Percentiles rank a stretch among this genome's conserved stretches.
These are phyloP conservation scores for Combretum micranthum DNA, from an alignment of 345 rosid species.

Conservation along the genomic window DNA sequence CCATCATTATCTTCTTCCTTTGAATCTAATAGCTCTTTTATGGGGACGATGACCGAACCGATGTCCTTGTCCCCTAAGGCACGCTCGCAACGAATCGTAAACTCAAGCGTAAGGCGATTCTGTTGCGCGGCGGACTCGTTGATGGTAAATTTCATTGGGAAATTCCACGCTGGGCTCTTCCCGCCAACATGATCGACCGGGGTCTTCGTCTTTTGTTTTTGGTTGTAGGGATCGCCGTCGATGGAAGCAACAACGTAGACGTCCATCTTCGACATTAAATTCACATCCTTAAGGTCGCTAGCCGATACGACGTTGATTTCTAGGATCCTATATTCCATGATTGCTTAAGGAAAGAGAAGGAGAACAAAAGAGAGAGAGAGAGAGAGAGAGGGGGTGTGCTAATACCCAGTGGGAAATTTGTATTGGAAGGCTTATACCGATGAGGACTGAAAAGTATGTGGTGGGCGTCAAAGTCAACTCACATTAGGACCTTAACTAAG, in stretches of 20 bases:
- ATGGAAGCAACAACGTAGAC: conserved; percentile 61
- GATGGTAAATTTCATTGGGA: conserved; percentile 47
- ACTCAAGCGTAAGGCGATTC: conserved; percentile 40
- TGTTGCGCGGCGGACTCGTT: conserved; percentile 33
- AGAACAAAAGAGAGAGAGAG: background rate
- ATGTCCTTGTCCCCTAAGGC: conserved; percentile 57
- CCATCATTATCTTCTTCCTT: conserved; percentile 10
- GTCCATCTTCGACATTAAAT: conserved; percentile 70
- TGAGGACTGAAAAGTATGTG: too few species aligned
- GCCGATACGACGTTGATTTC: conserved; percentile 70
- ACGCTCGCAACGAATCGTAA: conserved; percentile 66
- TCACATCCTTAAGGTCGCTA: conserved; percentile 58
- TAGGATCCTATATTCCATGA: conserved; percentile 48
- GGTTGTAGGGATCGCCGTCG: conserved; percentile 33
- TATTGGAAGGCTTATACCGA: too few species aligned
- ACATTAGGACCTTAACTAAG: too few species aligned
- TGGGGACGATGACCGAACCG: conserved; percentile 68
- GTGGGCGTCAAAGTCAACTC: too few species aligned
- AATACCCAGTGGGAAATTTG: background rate
- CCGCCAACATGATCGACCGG: conserved; percentile 40
- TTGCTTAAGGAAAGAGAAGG: background rate
- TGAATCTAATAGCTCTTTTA: conserved; percentile 48
- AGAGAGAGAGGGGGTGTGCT: too few species aligned
- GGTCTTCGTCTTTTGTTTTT: conserved; percentile 37
- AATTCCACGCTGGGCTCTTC: conserved; percentile 62